Base-by-base conservation (phyloP, 2,329 filamentous ascomycete genomes). In the Fusarium sp. region DNA sequence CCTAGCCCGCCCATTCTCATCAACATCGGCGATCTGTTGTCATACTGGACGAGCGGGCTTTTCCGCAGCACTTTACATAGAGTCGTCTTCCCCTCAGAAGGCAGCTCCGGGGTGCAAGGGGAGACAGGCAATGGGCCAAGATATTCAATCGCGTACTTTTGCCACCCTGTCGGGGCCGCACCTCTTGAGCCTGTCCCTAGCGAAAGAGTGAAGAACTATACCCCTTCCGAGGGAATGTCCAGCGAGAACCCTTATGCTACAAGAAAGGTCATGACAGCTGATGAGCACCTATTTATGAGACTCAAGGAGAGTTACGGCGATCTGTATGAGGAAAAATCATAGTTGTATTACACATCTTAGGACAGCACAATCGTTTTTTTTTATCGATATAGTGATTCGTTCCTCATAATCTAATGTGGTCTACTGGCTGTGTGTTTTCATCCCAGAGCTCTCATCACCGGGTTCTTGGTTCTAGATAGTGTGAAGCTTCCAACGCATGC, bases 21-120 rank as follows among this genome's bases (percentile, higher is more conserved):
- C 91, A 84, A 96, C 86, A 89, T 95, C 83, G 83, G 92, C 82
- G 85, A 92, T 80, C 79, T 93, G 80, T 84, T 92, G 69, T 92
- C 90, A 39, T 96, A 97, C 81, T 98, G 96, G 96, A 98, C 96
- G 2, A 92, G 93, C 73, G 95, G 95, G 0, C 83, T 98, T 52
- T 87, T 98, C 72, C 93, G 94, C 77, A 95, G 92, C 76, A 98
- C 96, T 1, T 90, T 98, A 11, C 96, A 98, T 80, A 87, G 96
- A 17, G 96, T 98, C 36, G 90, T 96, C 0, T 96, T 98, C 74
- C 83, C 86, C 0, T 66, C 74, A 1, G 77, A 72, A 12, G 78
- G 72, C 20, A 66, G 66, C 10, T 63, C 54, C 20, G 65, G 36
- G 14, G 79, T 84, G 4, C 70, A 80, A 5, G 87, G 85, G n/a